Evolutionary conservation across 306 rosid genomes (phyloP).

Genomic region (Ormosia emarginata): DNA sequence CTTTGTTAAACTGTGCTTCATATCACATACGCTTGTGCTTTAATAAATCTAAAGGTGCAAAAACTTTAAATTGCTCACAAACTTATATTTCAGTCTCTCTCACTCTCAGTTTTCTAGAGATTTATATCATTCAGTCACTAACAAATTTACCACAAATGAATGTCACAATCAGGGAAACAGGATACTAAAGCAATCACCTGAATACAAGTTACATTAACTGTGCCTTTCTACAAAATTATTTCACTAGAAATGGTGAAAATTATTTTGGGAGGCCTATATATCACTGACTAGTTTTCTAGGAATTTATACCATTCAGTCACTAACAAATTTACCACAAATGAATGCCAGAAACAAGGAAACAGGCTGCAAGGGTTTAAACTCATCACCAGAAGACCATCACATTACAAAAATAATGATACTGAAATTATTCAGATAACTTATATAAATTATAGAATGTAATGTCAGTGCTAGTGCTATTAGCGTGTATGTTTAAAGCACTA

Average conservation of each 20-base stretch:
- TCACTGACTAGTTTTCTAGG: neutral
- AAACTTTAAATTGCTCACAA: neutral
- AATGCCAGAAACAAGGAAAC: neutral
- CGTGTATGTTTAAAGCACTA: neutral
- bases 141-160: neutral
- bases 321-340: neutral
- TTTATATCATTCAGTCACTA: neutral
- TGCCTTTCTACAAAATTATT: neutral
- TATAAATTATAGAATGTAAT: neutral
- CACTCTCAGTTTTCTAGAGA: neutral
- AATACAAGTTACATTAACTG: neutral
- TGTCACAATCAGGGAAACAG: neutral
- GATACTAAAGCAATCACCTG: neutral
- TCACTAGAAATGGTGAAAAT: neutral
- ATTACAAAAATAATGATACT: neutral
- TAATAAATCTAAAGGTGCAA: neutral
- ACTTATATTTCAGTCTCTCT: neutral
- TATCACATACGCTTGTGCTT: neutral
- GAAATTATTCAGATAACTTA: neutral
- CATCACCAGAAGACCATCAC: neutral
- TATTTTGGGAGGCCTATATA: neutral
- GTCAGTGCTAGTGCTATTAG: neutral
- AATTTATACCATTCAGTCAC: neutral
- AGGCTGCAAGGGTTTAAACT: constrained; percentile 4
- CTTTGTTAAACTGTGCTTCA: neutral